Percentiles rank a stretch among this genome's conserved stretches.
Evolutionary conservation across 2,329 filamentous ascomycete species (phyloP).

Genomic region (Ophiobolus disseminans): DNA sequence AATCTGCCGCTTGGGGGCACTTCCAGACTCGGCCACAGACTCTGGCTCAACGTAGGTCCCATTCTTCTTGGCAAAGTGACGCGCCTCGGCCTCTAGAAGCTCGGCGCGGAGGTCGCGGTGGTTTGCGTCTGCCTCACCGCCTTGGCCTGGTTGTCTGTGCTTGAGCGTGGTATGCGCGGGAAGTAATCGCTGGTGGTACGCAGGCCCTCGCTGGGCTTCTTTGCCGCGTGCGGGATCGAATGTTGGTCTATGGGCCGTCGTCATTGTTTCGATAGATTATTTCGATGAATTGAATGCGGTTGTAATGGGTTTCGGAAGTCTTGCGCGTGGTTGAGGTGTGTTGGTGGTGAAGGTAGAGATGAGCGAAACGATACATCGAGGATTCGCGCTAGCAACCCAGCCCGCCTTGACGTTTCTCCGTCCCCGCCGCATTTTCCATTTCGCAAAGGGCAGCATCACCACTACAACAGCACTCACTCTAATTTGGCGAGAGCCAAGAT

Average conservation of each 20-base stretch:
- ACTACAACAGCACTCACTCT: conserved; percentile 10
- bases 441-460: conserved; percentile 5
- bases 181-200: conserved; percentile 94
- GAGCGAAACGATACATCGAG: conserved; percentile 20
- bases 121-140: conserved; percentile 74
- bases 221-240: conserved; percentile 97
- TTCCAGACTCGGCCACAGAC: conserved; percentile 47
- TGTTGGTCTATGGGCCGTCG: conserved; percentile 78
- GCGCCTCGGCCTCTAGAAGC: conserved; percentile 85
- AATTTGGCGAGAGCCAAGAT: conserved; percentile 58
- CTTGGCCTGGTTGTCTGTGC: conserved; percentile 81
- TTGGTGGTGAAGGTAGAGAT: conserved; percentile 17
- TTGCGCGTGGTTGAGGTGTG: conserved; percentile 23
- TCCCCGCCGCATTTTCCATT: conserved; percentile 37
- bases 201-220: conserved; percentile 89
- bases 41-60: conserved; percentile 64
- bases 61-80: conserved; percentile 84
- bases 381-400: conserved; percentile 17
- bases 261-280: conserved; percentile 47
- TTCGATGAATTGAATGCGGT: neutral
- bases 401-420: conserved; percentile 25
- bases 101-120: conserved; percentile 86
- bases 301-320: conserved; percentile 39
- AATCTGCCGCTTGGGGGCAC: conserved; percentile 69
- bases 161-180: conserved; percentile 95